These are phyloP conservation scores for Trichoderma reesei DNA, from an alignment of 495 filamentous ascomycete species.

Conservation along the genomic window DNA sequence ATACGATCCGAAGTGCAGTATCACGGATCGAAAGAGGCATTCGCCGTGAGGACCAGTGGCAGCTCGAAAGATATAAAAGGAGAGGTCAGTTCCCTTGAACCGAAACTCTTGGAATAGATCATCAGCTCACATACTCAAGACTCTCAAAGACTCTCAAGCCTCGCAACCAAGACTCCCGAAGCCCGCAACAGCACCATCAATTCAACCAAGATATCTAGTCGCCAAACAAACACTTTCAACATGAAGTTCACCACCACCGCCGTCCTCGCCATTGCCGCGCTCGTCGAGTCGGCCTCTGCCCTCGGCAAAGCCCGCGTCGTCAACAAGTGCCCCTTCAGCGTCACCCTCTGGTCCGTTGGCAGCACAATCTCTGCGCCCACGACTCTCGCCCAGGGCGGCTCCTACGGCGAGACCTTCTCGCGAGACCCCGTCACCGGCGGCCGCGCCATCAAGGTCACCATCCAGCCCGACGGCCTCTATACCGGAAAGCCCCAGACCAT, in stretches of 20 bases:
- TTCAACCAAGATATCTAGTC: background rate
- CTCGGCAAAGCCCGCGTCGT: slow-evolving; percentile 41
- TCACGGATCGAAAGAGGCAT: background rate
- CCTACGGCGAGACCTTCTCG: slow-evolving; percentile 33
- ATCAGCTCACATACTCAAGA: background rate
- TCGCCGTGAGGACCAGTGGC: background rate
- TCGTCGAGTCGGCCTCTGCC: slow-evolving; percentile 20
- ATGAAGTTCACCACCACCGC: background rate
- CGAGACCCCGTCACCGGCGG: slow-evolving; percentile 44
- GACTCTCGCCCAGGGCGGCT: slow-evolving; percentile 29
- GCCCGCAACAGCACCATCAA: background rate
- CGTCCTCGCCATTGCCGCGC: slow-evolving; percentile 2
- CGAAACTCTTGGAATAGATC: background rate
- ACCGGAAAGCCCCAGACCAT: slow-evolving; percentile 42
- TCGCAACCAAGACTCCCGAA: background rate
- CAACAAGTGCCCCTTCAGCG: slow-evolving; percentile 39
- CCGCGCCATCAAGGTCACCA: slow-evolving; percentile 46
- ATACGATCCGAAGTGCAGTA: background rate
- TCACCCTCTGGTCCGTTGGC: slow-evolving; percentile 51
- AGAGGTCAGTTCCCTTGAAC: background rate
- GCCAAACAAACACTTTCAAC: background rate
- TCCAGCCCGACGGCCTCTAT: slow-evolving; percentile 39
- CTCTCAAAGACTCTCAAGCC: background rate
- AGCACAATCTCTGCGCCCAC: slow-evolving; percentile 29
- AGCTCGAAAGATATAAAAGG: background rate